A percentile compares a stretch with the other conserved stretches of the same genome.
Evolutionary conservation across 345 rosid species (phyloP).

Genomic region (Eucalyptus pauciflora): DNA sequence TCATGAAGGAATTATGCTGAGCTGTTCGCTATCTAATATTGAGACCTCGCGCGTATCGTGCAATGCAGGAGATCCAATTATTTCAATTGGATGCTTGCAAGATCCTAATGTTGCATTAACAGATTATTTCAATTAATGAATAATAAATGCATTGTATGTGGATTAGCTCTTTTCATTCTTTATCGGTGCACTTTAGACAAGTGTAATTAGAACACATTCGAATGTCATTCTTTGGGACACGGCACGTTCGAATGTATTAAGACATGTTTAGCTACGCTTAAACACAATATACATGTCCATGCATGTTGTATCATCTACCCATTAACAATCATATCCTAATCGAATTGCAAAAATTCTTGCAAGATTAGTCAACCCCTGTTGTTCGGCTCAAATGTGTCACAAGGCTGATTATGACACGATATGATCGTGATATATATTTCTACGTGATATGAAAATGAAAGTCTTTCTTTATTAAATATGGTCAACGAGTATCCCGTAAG

Average conservation of each 20-base stretch:
- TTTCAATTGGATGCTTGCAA: neutral
- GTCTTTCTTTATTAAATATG: too few relatives aligned
- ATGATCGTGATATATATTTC: neutral
- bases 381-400: neutral
- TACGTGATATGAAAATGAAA: neutral
- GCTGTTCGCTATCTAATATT: neutral
- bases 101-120: neutral
- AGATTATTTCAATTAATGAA: neutral
- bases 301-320: neutral
- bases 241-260: neutral
- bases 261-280: neutral
- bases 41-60: neutral
- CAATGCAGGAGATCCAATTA: neutral
- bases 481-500: accelerated
- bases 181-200: neutral
- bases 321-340: neutral
- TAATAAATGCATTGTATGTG: neutral
- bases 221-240: neutral
- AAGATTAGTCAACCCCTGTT: neutral
- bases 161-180: neutral
- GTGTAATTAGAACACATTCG: neutral
- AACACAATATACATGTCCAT: neutral
- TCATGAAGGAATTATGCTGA: too few relatives aligned
- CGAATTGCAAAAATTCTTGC: neutral
- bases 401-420: neutral